Evolutionary conservation across 495 filamentous ascomycete species (phyloP), one percentile per base, ranked within the genome.

Genomic region (Penicillium fimorum): DNA sequence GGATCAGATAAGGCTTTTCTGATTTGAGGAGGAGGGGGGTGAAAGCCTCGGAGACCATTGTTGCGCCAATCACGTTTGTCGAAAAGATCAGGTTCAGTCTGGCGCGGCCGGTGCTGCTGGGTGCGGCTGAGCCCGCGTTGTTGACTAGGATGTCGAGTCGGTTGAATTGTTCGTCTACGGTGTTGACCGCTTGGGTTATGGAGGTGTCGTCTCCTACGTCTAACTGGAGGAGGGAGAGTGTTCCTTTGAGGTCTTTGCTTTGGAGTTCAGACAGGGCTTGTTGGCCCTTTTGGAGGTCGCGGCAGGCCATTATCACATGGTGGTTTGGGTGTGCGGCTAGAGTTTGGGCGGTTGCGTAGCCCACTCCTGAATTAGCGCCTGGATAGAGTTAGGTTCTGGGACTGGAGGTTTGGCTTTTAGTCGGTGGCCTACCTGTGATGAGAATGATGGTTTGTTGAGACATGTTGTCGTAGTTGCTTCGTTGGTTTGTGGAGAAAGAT

Each of bases 11-110:
- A 15, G 70, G 67, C 17, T 56, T 55, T 3, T 53, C 45, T 1
- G 74, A 74, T 56, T 74, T 67, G 2, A 65, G 65, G 0, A 79
- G 69, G 5, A 79, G 59, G 0, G 72, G 67, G 22, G 71, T 47
- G 41, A 78, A 76, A 0, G 72, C 72, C 30, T 76, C 70, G 0
- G 73, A 68, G 29, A 71, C 56, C 44, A 68, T 59, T 3, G 63
- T 64, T 1, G 71, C 67, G 17, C 76, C 70, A 40, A 67, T 56
- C 15, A 75, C 62, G 45, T 80, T 80, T 2, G 66, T 69, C 18
- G 68, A 62, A 56, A 78, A 68, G 13, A 69, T 65, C 15, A 58
- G 47, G 17, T 41, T 47, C 18, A 73, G 53, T 10, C 55, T 56
- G 8, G 72, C 61, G 18, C 74, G 70, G 27, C 59, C 53, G 11